Conservation (phyloP, 805 yeast genomes). For the Kluyveromyces siamensis region DNA sequence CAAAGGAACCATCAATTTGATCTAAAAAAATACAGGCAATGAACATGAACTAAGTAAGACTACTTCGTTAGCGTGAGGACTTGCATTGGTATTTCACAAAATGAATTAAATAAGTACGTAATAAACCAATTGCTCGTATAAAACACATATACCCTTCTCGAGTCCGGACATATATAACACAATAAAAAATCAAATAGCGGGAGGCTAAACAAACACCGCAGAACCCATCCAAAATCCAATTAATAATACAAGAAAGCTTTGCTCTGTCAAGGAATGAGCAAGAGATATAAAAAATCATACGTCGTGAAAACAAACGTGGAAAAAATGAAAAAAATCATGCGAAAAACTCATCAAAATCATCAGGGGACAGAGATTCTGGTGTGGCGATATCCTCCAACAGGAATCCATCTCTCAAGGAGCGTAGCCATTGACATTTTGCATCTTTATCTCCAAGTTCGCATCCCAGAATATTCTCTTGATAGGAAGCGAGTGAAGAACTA, state of each 20-base stretch:
- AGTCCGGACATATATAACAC: background rate
- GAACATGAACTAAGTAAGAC: too few relatives aligned
- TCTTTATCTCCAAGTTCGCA: background rate
- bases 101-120: background rate
- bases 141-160: background rate
- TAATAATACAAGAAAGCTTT: background rate
- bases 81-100: background rate
- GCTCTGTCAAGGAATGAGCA: background rate
- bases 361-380: constrained; percentile 70
- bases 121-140: background rate
- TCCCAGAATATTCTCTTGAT: background rate
- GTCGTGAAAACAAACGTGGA: background rate
- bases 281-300: background rate
- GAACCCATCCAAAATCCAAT: background rate
- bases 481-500: background rate
- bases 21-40: too few relatives aligned
- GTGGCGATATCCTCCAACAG: constrained; percentile 67
- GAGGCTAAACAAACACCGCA: background rate
- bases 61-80: too few relatives aligned
- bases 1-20: too few relatives aligned
- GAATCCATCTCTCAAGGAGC: constrained; percentile 68
- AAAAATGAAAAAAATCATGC: constrained; percentile 10
- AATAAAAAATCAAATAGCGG: background rate
- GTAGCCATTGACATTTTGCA: constrained; percentile 42
- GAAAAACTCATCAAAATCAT: constrained; percentile 52